Evolutionary conservation across 768 basidiomycete genomes (phyloP), one percentile per base, ranked within the genome.

Genomic region (Russula emetica): DNA sequence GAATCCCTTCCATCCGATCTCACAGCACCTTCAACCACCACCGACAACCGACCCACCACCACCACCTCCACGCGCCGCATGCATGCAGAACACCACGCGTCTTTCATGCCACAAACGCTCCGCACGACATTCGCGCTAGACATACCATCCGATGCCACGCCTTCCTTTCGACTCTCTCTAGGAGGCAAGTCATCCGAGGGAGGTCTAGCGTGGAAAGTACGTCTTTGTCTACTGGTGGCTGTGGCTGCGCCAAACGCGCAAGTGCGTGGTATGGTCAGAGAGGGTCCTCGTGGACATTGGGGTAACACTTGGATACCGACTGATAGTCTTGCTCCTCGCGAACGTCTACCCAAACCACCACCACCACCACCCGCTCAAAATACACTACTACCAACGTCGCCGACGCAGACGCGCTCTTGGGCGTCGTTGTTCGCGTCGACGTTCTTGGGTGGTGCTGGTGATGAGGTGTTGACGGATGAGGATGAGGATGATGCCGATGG

Each of bases 121-220:
- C 86, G 94, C 30, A 86, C 91, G 34, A 86, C 89, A 0, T 98
- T 98, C 76, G 78, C 88, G 16, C 83, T 99, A 2, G 94, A 95
- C 71, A 95, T 99, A 62, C 96, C 95, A 0, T 85, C 88, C 1
- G 96, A 97, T 62, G 92, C 88, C 0, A 89, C 91, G 57, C 94
- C 96, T 0, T 88, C 87, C 0, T 98, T 98, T 75, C 80, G 85
- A 58, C 78, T 94, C 1, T 76, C 79, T 55, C 78, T 88, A 6
- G 82, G 83, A 38, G 70, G 71, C 22, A 69, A 64, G 22, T 69
- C 68, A 9, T 60, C 70, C 6, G 70, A 69, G 0, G 94, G 96
- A 10, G 96, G 95, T 0, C 76, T 98, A 10, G 85, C 90, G 70
- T 98, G 96, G 96, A 90, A 87, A 70, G 87, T 98, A 18, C 80